These are phyloP conservation scores for Cornus controversa DNA, from an alignment of 148 eudicot genomes.

Conservation along the genomic window DNA sequence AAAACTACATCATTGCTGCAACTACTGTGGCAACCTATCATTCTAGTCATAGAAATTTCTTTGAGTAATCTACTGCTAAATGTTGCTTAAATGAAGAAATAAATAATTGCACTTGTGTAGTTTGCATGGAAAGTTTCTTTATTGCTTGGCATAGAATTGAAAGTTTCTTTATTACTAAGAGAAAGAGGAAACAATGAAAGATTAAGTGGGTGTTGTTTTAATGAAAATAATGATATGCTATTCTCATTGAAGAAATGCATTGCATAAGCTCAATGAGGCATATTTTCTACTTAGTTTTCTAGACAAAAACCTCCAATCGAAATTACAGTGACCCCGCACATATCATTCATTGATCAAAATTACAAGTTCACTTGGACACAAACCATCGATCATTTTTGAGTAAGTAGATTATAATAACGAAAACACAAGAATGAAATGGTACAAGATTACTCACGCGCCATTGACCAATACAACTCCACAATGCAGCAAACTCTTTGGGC, in stretches of 20 bases:
- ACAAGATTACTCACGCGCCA: constrained; percentile 67
- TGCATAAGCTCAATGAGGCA: not conserved
- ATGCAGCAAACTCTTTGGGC: constrained; percentile 61
- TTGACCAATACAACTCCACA: constrained; percentile 79
- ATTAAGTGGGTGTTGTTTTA: too few relatives aligned
- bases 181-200: too few relatives aligned
- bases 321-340: not conserved
- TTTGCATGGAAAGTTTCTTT: too few relatives aligned
- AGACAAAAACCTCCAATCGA: not conserved
- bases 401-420: not conserved
- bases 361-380: not conserved
- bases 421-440: not conserved
- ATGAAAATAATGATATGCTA: not conserved
- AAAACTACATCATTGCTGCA: too few relatives aligned
- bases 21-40: too few relatives aligned
- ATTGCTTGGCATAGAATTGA: too few relatives aligned
- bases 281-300: not conserved
- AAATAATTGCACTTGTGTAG: too few relatives aligned
- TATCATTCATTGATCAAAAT: not conserved
- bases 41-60: too few relatives aligned
- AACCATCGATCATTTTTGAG: not conserved
- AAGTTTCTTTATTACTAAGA: too few relatives aligned
- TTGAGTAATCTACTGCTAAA: too few relatives aligned
- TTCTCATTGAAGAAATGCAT: not conserved
- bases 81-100: not conserved